These are phyloP conservation scores for Eleusine indica DNA, from an alignment of 176 grass and related monocot genomes.

Conservation along the genomic window DNA sequence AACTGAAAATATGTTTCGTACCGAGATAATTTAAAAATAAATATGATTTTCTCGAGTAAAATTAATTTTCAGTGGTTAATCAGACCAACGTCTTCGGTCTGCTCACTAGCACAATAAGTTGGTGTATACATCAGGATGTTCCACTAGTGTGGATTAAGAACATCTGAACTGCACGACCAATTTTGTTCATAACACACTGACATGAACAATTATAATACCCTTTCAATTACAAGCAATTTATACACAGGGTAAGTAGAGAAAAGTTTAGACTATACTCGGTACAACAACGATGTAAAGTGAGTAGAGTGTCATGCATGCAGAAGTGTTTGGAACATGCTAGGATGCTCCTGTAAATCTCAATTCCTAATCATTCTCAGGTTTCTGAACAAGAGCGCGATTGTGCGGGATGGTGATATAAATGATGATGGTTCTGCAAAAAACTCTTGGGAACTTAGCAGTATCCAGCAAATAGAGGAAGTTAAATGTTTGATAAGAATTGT, in stretches of 20 bases:
- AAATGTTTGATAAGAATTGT: slow-evolving; percentile 84
- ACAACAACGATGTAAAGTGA: neutral
- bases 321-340: slow-evolving; percentile 14
- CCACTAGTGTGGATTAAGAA: neutral
- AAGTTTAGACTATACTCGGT: neutral
- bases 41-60: slow-evolving; percentile 25
- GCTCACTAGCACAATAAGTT: no score
- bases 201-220: neutral
- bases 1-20: slow-evolving; percentile 26
- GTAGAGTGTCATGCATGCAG: neutral
- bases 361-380: slow-evolving; percentile 49
- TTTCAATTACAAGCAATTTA: slow-evolving; percentile 12
- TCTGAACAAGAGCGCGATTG: slow-evolving; percentile 73
- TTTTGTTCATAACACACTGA: slow-evolving; percentile 12
- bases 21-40: slow-evolving; percentile 18
- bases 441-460: slow-evolving; percentile 65
- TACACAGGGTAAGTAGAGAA: neutral
- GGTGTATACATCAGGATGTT: neutral
- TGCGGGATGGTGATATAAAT: slow-evolving; percentile 57
- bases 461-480: slow-evolving; percentile 77
- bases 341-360: neutral
- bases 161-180: neutral
- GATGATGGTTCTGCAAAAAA: slow-evolving; percentile 54
- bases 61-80: slow-evolving; percentile 7
- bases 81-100: neutral